Conservation (phyloP, 2,329 filamentous ascomycete genomes). For the Penicillium verrucosum region DNA sequence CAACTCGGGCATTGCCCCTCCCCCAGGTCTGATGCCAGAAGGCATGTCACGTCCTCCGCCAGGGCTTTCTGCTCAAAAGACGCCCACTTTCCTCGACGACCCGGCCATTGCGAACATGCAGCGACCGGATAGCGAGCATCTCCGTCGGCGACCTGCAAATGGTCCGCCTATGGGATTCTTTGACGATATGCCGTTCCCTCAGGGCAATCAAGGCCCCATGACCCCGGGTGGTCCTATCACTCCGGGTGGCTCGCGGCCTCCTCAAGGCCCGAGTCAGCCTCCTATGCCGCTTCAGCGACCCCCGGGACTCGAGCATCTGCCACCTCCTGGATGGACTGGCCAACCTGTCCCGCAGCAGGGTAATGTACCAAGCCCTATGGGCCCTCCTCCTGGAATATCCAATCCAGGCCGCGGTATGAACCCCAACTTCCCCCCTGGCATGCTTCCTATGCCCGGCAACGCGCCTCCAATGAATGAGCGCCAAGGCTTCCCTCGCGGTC, state of each 20-base stretch:
- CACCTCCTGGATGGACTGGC: constrained; percentile 40
- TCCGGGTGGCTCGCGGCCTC: constrained; percentile 33
- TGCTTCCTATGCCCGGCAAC: constrained; percentile 34
- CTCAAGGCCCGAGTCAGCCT: constrained; percentile 33
- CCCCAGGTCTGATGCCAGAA: constrained; percentile 37
- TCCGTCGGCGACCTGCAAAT: constrained; percentile 38
- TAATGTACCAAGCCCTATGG: constrained; percentile 33
- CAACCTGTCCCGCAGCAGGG: constrained; percentile 37
- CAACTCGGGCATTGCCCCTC: constrained; percentile 31
- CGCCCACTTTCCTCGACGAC: constrained; percentile 42
- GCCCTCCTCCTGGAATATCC: constrained; percentile 37
- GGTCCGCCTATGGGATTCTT: constrained; percentile 41
- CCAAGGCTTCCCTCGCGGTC: constrained; percentile 38
- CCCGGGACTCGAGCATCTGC: constrained; percentile 44
- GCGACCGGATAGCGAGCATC: constrained; percentile 37
- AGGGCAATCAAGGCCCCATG: constrained; percentile 34
- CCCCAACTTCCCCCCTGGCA: constrained; percentile 41
- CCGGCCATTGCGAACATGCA: constrained; percentile 44
- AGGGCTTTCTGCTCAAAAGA: constrained; percentile 36
- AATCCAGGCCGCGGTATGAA: constrained; percentile 37
- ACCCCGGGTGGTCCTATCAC: constrained; percentile 37
- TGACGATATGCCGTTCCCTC: constrained; percentile 41
- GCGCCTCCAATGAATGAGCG: constrained; percentile 37
- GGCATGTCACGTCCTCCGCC: constrained; percentile 35
- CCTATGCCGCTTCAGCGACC: constrained; percentile 44